Percentiles rank a stretch among this genome's conserved stretches.
Conservation (phyloP, 2,329 filamentous ascomycete genomes). For the Teratosphaeria gauchensis region DNA sequence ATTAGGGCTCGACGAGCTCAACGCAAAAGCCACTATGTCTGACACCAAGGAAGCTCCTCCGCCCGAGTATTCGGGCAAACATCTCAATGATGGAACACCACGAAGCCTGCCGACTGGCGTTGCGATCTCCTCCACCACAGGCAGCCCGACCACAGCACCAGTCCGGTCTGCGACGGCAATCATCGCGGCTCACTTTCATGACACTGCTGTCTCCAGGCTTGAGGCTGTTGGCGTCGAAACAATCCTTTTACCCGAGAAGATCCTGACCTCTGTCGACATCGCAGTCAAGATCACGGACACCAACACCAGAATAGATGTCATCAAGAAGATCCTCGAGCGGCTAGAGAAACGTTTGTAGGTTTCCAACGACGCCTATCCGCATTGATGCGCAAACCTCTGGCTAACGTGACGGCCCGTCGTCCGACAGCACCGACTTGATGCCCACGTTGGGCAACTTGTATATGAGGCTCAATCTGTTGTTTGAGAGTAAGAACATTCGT, state of each 20-base stretch:
- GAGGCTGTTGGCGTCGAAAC: not conserved
- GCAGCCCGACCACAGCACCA: not conserved
- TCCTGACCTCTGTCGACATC: not conserved
- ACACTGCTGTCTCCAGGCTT: not conserved
- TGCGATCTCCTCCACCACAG: not conserved
- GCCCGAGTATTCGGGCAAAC: not conserved
- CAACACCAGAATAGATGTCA: not conserved
- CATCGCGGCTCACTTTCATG: not conserved
- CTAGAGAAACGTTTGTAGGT: not conserved
- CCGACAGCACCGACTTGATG: not conserved
- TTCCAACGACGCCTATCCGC: not conserved
- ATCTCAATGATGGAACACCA: not conserved
- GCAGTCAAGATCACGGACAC: not conserved
- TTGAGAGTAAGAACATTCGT: not conserved
- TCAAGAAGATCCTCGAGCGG: not conserved
- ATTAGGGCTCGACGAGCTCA: not conserved
- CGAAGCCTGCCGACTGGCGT: not conserved
- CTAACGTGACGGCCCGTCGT: not conserved
- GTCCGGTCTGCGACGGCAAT: not conserved
- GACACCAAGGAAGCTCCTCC: not conserved
- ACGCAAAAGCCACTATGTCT: not conserved
- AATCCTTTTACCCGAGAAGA: not conserved
- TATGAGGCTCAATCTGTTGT: not conserved
- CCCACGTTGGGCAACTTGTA: not conserved
- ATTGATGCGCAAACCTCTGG: not conserved